phyloP scores from a whole-genome alignment of 2,329 filamentous ascomycete genomes.

The Phaeophleospora eucalypticola region DNA sequence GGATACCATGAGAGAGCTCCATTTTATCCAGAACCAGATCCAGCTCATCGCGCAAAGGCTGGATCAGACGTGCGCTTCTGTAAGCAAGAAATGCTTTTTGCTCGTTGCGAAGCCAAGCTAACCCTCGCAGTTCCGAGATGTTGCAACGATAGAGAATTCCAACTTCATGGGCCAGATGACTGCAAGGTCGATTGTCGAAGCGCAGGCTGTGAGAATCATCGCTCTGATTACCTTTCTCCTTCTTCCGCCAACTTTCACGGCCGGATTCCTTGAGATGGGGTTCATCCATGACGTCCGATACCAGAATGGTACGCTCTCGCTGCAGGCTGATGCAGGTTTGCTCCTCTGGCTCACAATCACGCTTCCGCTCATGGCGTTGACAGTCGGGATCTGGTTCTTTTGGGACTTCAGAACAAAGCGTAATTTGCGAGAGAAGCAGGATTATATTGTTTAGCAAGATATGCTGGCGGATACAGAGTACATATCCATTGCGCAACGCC shows the following conservation, averaged over 20 bases:
- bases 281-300: background rate
- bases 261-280: conserved; percentile 7
- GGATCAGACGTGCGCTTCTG: conserved; percentile 1
- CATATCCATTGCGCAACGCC: no score
- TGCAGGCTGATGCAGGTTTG: conserved; percentile 5
- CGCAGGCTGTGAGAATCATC: conserved; percentile 10
- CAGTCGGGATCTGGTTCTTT: conserved; percentile 6
- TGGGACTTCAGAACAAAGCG: conserved; percentile 2
- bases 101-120: background rate
- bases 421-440: background rate
- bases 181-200: conserved; percentile 9
- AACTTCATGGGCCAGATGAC: conserved; percentile 13
- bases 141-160: background rate
- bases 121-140: background rate
- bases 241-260: conserved; percentile 11
- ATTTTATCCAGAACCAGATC: conserved; percentile 9
- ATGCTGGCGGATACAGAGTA: no score
- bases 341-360: conserved; percentile 9
- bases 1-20: conserved; percentile 4
- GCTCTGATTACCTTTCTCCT: conserved; percentile 9
- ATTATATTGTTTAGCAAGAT: background rate
- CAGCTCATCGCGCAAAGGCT: conserved; percentile 8
- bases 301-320: background rate
- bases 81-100: background rate
- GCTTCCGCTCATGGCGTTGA: conserved; percentile 9